Base-by-base conservation (phyloP, 2,329 filamentous ascomycete genomes). In the Neurospora sp. region DNA sequence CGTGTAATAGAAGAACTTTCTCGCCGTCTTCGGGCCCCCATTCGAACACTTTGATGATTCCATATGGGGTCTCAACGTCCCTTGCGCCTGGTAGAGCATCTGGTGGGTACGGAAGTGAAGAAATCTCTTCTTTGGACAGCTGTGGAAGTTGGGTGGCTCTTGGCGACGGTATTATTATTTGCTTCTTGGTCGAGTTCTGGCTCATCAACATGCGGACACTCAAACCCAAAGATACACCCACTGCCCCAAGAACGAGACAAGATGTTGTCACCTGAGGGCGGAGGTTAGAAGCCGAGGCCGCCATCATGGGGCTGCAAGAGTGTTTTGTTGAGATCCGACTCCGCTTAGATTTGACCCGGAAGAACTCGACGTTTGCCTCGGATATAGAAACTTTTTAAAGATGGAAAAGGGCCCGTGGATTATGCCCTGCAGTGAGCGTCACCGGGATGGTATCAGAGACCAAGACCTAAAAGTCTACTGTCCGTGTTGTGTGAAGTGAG, bases 1-100 rank as follows among this genome's bases (percentile, higher is more conserved):
- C 93, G 78, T 95, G 93, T 17, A 96, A 80, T 36, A 96, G 81
- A 15, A 96, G 81, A 1, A 95, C 88, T 76, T 89, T 93, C 37
- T 88, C 85, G 1, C 92, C 92, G 41, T 85, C 81, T 70, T 88
- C 84, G 0, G 91, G 91, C 0, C 93, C 93, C 86, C 90, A 96
- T 82, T 96, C 93, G 77, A 93, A 95, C 3, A 92, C 89, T 66
- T 89, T 83, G 72, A 92, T 86, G 4, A 82, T 87, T 17, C 92
- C 92, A 76, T 92, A 93, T 6, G 89, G 87, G 4, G 88, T 90
- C 12, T 82, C 77, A 17, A 96, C 88, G 77, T 93, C 87, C 70
- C 91, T 85, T 0, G 82, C 87, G 6, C 91, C 90, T 0, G 91
- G 91, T 15, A 94, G 84, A 17, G 86, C 85, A 78, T 92, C 85